Percentiles rank a stretch among this genome's conserved stretches.
phyloP scores from a whole-genome alignment of 306 rosid species.

The Rosa rugosa region DNA sequence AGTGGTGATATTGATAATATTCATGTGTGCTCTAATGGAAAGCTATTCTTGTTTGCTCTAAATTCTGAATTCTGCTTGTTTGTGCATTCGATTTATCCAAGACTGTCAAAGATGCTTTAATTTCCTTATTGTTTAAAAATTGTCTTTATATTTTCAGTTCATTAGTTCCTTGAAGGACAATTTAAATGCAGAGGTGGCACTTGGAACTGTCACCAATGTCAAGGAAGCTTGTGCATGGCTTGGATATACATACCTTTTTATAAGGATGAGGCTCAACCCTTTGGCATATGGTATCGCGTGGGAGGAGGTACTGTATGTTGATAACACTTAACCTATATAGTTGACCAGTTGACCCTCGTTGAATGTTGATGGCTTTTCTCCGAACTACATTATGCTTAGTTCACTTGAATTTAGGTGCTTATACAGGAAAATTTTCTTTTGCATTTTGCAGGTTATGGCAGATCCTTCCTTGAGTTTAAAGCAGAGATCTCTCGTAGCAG shows the following conservation, averaged over 20 bases:
- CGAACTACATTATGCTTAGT: neutral
- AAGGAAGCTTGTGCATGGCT: conserved; percentile 99
- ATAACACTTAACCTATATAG: conserved; percentile 1
- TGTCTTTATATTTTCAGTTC: conserved; percentile 55
- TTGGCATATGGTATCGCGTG: conserved; percentile 90
- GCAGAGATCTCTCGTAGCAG: conserved; percentile 86
- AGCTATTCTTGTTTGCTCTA: neutral
- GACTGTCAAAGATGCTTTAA: neutral
- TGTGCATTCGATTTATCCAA: conserved; percentile 3
- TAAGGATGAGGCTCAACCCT: conserved; percentile 97
- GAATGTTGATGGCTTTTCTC: neutral
- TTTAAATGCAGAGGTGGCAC: conserved; percentile 95
- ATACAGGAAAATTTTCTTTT: conserved; percentile 19
- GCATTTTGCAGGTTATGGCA: conserved; percentile 65
- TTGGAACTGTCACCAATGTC: conserved; percentile 97
- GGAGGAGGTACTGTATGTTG: conserved; percentile 75
- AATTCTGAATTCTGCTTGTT: neutral
- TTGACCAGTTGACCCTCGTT: neutral
- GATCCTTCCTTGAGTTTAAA: conserved; percentile 85
- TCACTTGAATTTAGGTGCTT: conserved; percentile 7
- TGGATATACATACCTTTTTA: conserved; percentile 94
- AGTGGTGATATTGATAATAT: neutral
- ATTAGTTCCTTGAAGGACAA: conserved; percentile 94
- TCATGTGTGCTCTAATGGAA: neutral
- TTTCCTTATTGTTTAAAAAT: neutral